phyloP scores from a whole-genome alignment of 2,329 filamentous ascomycete species.

The Aulographum hederae region DNA sequence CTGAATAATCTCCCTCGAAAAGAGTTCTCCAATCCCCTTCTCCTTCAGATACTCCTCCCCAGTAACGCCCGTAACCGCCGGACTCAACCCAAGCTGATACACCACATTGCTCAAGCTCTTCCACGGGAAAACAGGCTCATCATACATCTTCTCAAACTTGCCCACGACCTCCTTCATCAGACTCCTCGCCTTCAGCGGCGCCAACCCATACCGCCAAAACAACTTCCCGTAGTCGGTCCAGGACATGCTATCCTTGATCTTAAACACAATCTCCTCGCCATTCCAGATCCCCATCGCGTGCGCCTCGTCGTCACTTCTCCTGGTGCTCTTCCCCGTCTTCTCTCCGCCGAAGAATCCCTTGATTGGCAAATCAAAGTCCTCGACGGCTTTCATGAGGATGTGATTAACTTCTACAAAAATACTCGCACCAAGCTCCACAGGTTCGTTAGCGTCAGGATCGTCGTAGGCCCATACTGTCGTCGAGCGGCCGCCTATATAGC shows the following conservation, averaged over 20 bases:
- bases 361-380: conserved; percentile 45
- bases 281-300: conserved; percentile 65
- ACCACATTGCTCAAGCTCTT: conserved; percentile 51
- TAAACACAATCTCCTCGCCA: conserved; percentile 54
- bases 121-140: conserved; percentile 71
- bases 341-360: conserved; percentile 26
- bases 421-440: conserved; percentile 74
- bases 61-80: conserved; percentile 45
- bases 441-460: conserved; percentile 34
- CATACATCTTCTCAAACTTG: conserved; percentile 65
- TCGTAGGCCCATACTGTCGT: conserved; percentile 67
- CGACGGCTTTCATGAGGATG: conserved; percentile 59
- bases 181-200: conserved; percentile 54
- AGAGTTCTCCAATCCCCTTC: conserved; percentile 48
- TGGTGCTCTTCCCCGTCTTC: conserved; percentile 22
- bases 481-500: conserved; percentile 66
- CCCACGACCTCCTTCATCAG: conserved; percentile 54
- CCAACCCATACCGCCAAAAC: conserved; percentile 68
- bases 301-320: no score
- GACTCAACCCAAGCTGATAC: conserved; percentile 45
- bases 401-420: conserved; percentile 79
- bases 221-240: conserved; percentile 74
- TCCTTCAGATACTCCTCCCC: conserved; percentile 53
- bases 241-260: conserved; percentile 33
- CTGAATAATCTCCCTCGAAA: conserved; percentile 70